Percentiles rank a stretch among this genome's conserved stretches.
phyloP scores from a whole-genome alignment of 2,329 filamentous ascomycete genomes.

The Hymenotorrendiella dingleyae region DNA sequence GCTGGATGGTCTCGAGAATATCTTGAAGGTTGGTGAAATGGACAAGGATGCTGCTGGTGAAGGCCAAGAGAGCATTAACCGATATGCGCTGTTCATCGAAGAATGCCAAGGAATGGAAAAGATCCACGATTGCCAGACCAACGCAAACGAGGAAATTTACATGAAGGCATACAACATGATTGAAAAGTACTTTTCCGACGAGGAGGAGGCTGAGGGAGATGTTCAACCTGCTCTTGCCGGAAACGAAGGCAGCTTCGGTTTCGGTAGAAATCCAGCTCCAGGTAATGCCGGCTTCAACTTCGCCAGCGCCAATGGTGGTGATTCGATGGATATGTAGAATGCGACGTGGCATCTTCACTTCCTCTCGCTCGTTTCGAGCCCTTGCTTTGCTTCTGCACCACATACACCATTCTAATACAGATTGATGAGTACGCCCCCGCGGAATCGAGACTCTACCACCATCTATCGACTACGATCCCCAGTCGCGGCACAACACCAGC shows the following conservation, averaged over 20 bases:
- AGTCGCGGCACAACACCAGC: conserved; percentile 3
- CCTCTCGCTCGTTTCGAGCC: conserved; percentile 13
- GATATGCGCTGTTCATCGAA: conserved; percentile 96
- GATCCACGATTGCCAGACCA: conserved; percentile 99
- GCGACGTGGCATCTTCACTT: conserved; percentile 10
- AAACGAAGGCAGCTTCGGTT: conserved; percentile 69
- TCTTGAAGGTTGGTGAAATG: conserved; percentile 97
- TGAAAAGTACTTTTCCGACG: conserved; percentile 99
- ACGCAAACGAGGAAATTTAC: conserved; percentile 99
- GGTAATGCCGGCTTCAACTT: conserved; percentile 92
- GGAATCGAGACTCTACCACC: conserved; percentile 9
- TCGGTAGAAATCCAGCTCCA: conserved; percentile 62
- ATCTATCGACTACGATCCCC: conserved; percentile 12
- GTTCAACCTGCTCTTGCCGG: conserved; percentile 56
- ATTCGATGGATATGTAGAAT: conserved; percentile 69
- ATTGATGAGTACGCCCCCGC: conserved; percentile 18
- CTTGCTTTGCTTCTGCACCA: conserved; percentile 13
- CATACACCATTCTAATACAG: conserved; percentile 25
- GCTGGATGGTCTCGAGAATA: conserved; percentile 96
- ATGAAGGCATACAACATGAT: conserved; percentile 99
- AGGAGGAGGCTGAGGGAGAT: conserved; percentile 74
- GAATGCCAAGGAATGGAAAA: conserved; percentile 99
- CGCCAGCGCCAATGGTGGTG: conserved; percentile 65
- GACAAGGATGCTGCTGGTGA: conserved; percentile 86
- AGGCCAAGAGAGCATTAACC: conserved; percentile 77